Evolutionary conservation across 371 early-diverging fungal species (phyloP), one percentile per base, ranked within the genome.

Genomic region (Chytridium lagenaria): DNA sequence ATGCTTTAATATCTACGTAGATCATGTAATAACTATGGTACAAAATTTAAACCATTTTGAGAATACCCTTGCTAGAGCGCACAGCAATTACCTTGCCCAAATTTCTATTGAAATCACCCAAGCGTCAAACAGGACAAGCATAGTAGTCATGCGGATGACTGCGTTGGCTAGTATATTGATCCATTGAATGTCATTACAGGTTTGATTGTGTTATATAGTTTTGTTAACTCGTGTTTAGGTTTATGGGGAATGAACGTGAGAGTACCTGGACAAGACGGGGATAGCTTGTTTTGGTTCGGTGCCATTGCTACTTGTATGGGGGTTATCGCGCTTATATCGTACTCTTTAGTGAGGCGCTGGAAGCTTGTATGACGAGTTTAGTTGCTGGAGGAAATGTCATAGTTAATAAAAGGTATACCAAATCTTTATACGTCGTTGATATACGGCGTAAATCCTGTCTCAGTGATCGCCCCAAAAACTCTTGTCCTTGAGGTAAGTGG

Each of bases 81-180:
- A 98, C 78, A 90, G 93, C 16, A 98, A 97, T 74, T 98, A 98
- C 73, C 83, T 98, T 68, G 99, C 98, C 0, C 96, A 96, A 73
- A 97, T 98, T 40, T 92, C 92, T 1, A 94, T 98, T 50, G 98
- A 98, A 80, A 92, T 98, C 78, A 98, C 97, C 10, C 93, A 95
- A 77, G 90, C 95, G 3, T 93, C 94, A 40, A 96, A 96, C 79
- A 81, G 90, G 67, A 95, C 96, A 1, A 95, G 95, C 74, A 94
- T 93, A 59, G 93, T 95, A 0, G 89, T 97, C 16, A 92, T 94
- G 50, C 92, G 91, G 61, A 84, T 98, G 79, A 97, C 98, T 22
- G 93, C 94, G 15, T 77, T 97, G 67, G 98, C 96, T 10, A 90
- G 91, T 70, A 89, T 98, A n/a, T 82, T 98, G 30, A 89, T 98